Evolutionary conservation across 768 basidiomycete genomes (phyloP).

Genomic region (Suillus americanus): DNA sequence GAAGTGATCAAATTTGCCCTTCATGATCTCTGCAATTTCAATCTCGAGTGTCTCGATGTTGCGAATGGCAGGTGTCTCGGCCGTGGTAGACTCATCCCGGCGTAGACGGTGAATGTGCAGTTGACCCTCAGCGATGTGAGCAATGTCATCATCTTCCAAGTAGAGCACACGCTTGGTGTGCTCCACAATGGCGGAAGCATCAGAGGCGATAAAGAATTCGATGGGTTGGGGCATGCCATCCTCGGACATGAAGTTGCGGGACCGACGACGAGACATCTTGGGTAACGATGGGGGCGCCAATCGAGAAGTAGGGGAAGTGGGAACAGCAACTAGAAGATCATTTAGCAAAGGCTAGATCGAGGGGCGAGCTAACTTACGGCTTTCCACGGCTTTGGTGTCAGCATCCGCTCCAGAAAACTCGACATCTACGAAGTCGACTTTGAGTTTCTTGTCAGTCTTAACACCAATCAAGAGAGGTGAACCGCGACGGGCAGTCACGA

Average conservation of each 20-base stretch:
- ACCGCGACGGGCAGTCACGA: conserved; percentile 94
- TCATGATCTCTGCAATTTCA: conserved; percentile 99
- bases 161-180: conserved; percentile 99
- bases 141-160: conserved; percentile 98
- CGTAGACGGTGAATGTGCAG: conserved; percentile 98
- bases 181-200: conserved; percentile 94
- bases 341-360: neutral
- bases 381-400: conserved; percentile 41
- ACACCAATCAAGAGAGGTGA: conserved; percentile 97
- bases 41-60: conserved; percentile 98
- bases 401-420: conserved; percentile 82
- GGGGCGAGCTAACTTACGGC: conserved; percentile 34
- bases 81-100: conserved; percentile 71
- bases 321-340: conserved; percentile 39
- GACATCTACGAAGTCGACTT: conserved; percentile 99
- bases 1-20: conserved; percentile 99
- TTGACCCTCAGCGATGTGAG: conserved; percentile 95
- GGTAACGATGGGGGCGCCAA: conserved; percentile 67
- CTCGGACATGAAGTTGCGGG: conserved; percentile 97
- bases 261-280: conserved; percentile 91
- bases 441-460: conserved; percentile 99
- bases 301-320: conserved; percentile 56
- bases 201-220: conserved; percentile 99
- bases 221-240: conserved; percentile 98
- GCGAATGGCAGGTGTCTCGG: conserved; percentile 65